Evolutionary conservation across 495 filamentous ascomycete genomes (phyloP).

Genomic region (Penicillium parvum): DNA sequence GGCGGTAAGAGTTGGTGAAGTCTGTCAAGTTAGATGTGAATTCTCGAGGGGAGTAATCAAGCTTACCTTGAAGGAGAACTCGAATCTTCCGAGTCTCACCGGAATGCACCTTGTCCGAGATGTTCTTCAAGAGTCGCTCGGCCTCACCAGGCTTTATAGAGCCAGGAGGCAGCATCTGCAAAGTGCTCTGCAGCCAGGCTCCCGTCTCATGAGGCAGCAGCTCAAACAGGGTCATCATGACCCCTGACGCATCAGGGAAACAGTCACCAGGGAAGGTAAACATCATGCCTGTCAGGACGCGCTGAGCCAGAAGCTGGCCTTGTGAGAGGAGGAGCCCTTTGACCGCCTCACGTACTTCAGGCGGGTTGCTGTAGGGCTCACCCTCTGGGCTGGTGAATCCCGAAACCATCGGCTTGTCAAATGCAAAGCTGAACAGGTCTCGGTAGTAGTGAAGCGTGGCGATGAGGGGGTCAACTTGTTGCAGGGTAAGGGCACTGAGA

Average conservation of each 20-base stretch:
- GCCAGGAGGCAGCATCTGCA: conserved; percentile 77
- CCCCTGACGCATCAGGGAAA: conserved; percentile 87
- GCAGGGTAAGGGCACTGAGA: conserved; percentile 74
- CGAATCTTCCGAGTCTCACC: conserved; percentile 80
- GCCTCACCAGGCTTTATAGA: conserved; percentile 64
- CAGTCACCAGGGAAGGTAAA: conserved; percentile 94
- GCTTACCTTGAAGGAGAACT: conserved; percentile 67
- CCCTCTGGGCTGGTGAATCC: conserved; percentile 50
- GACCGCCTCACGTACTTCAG: conserved; percentile 65
- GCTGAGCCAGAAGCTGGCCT: conserved; percentile 76
- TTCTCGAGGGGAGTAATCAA: neutral
- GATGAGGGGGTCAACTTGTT: conserved; percentile 85
- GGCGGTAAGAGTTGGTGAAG: conserved; percentile 89
- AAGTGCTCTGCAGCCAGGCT: conserved; percentile 73
- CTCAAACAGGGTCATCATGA: conserved; percentile 85
- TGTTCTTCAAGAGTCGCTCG: conserved; percentile 59
- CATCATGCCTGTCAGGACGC: conserved; percentile 95
- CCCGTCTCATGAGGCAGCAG: conserved; percentile 73
- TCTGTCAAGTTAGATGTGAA: conserved; percentile 49
- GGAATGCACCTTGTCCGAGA: conserved; percentile 61
- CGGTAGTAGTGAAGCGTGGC: conserved; percentile 91
- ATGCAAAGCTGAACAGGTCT: conserved; percentile 86
- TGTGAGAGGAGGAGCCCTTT: conserved; percentile 64
- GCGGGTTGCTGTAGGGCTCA: conserved; percentile 46
- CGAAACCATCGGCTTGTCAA: conserved; percentile 69